Evolutionary conservation across 805 yeast species (phyloP), one percentile per base, ranked within the genome.

Genomic region (Blastobotrys parvus): DNA sequence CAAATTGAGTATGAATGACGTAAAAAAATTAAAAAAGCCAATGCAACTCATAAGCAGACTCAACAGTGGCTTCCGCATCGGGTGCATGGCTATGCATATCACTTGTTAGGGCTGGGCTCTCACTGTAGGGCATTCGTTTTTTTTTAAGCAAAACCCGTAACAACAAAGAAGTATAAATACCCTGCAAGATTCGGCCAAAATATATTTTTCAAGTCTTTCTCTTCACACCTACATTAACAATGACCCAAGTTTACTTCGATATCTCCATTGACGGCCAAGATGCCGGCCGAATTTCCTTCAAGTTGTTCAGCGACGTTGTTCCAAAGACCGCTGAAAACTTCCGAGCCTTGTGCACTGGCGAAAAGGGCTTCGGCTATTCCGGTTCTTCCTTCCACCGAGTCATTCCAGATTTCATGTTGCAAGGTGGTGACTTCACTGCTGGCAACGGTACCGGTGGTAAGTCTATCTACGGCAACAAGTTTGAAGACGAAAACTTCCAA

Each of bases 321-420:
- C 96, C 96, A 41, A 82, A 78, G 59, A 87, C 96, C 1, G 82
- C 90, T 8, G 95, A 85, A 56, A 89, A 88, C 66, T 89, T 89
- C 71, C 74, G 87, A 47, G 86, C 89, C 3, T 67, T 90, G 45
- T 81, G 94, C 64, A 82, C 95, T 33, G 97, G 97, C 21, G 94
- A 86, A 59, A 79, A 81, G 54, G 94, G 94, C 25, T 60, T 61
- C 6, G 78, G 80, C 15, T 92, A 79, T 71, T 83, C 85, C 62
- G 86, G 86, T 18, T 81, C 94, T 13, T 64, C 71, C 11, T 90
- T 90, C 72, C 98, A 90, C 65, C 75, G 98, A 49, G 53, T 90
- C 29, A 92, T 90, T 62, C 78, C 80, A 59, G 76, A 76, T 45
- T 88, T 88, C 58, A 88, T 88, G 97, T 74, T 85, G 54, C 97